These are phyloP conservation scores for Phylloporus arenicola DNA, from an alignment of 768 basidiomycete species.

Conservation along the genomic window DNA sequence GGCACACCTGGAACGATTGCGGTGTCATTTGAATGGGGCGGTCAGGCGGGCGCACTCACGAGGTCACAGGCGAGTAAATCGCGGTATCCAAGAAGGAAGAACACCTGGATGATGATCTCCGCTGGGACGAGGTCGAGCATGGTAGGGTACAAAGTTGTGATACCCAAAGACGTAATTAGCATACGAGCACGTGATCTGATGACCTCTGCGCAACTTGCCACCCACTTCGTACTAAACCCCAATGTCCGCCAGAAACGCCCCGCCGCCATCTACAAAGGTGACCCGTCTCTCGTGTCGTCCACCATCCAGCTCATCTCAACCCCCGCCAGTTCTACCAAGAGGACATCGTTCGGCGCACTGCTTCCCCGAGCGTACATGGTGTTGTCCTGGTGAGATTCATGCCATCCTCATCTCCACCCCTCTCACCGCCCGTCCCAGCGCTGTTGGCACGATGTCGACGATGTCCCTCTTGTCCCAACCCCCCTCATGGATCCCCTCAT, in stretches of 20 bases:
- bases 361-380: constrained; percentile 41
- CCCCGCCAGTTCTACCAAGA: constrained; percentile 54
- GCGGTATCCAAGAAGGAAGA: constrained; percentile 17
- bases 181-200: constrained; percentile 19
- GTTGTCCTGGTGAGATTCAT: constrained; percentile 56
- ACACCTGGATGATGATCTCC: constrained; percentile 23
- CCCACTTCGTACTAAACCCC: background rate
- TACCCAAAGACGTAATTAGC: background rate
- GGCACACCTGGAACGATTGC: constrained; percentile 29
- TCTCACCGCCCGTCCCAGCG: constrained; percentile 43
- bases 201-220: background rate
- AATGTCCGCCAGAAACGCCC: constrained; percentile 26
- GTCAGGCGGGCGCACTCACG: constrained; percentile 10
- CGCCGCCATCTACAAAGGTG: constrained; percentile 33
- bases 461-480: constrained; percentile 42
- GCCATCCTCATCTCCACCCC: background rate
- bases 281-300: background rate
- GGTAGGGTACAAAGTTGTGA: background rate
- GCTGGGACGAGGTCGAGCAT: constrained; percentile 17
- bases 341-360: constrained; percentile 54
- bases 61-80: constrained; percentile 26
- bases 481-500: constrained; percentile 61
- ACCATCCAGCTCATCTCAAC: background rate
- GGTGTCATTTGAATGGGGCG: background rate
- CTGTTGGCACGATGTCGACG: constrained; percentile 87